Evolutionary conservation across 106 monocot genomes (phyloP), one percentile per base, ranked within the genome.

Genomic region (Dendrobium huoshanense): DNA sequence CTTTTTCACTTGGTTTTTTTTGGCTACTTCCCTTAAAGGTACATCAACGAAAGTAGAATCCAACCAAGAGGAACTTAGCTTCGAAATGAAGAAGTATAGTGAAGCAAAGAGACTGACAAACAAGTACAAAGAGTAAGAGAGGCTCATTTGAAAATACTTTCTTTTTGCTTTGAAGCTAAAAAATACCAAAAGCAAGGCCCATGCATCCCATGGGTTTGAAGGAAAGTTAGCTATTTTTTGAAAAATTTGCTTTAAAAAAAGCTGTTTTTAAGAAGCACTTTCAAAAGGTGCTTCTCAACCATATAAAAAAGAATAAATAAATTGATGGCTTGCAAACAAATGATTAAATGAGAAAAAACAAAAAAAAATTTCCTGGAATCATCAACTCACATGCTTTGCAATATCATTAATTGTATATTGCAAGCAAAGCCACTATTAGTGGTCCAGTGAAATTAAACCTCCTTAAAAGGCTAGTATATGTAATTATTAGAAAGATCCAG

Each of bases 381-480:
- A 70, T 33, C 70, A 70, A 9, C 70, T 70, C 70, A 70, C 70
- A 70, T 70, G 70, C 13, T 37, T 70, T 16, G 4, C 70, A 70
- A 70, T 61, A 61, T 29, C 33, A 70, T 40, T 70, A 70, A 5
- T 6, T 27, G 70, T 70, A 15, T 2, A 70, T 16, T 70, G 29
- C 70, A 70, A 70, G 70, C 70, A 33, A 70, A 70, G 70, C 4
- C 29, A 61, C 61, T 3, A 61, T 61, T 22, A 61, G 61, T 61
- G 61, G 61, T 51, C 51, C 51, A 51, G 51, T 13, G 10, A 51
- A 51, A 51, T 51, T 15, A 51, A 51, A 11, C 51, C 51, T 2
- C 51, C 10, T 51, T 51, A 51, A 51, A 7, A 45, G 44, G 45
- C 8, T 5, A 45, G 45, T 45, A 45, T 45, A 45, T 51, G 51